A percentile compares a stretch with the other conserved stretches of the same genome.
Evolutionary conservation across 441 rosid species (phyloP).

Genomic region (Adansonia gregorii): DNA sequence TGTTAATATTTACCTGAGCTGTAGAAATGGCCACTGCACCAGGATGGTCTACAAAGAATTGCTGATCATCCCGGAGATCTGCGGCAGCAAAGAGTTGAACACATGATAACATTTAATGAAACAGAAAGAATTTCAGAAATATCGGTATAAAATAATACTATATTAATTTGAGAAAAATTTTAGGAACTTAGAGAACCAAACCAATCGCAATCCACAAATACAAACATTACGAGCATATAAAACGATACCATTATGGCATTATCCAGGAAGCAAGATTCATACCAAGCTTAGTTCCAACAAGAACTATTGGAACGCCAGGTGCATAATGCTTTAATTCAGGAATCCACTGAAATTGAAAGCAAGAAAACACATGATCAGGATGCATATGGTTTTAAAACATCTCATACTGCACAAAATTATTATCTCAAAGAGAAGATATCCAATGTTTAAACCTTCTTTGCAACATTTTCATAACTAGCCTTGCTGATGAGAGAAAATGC

Average conservation of each 20-base stretch:
- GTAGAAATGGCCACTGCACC: constrained; percentile 71
- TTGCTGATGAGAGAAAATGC: constrained; percentile 88
- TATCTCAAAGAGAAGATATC: constrained; percentile 14
- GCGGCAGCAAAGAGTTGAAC: constrained; percentile 2
- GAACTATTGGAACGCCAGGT: constrained; percentile 79
- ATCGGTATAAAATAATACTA: background rate
- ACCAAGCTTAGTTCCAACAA: constrained; percentile 90
- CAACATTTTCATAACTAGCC: constrained; percentile 84
- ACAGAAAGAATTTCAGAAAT: background rate
- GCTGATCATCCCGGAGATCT: constrained; percentile 87
- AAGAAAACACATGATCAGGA: constrained; percentile 29
- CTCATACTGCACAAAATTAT: background rate
- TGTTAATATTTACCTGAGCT: constrained; percentile 53
- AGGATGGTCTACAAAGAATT: constrained; percentile 80
- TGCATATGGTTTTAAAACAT: background rate
- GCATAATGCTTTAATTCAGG: constrained; percentile 87
- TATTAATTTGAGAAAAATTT: background rate
- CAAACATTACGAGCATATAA: background rate
- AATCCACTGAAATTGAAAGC: constrained; percentile 64
- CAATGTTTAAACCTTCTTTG: constrained; percentile 63
- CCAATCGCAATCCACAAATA: background rate
- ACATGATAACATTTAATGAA: constrained; percentile 12
- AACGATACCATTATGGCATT: background rate
- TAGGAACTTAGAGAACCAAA: background rate
- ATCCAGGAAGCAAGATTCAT: constrained; percentile 21